Base-by-base conservation (phyloP, 495 filamentous ascomycete genomes). In the Haplographium delicatum region DNA sequence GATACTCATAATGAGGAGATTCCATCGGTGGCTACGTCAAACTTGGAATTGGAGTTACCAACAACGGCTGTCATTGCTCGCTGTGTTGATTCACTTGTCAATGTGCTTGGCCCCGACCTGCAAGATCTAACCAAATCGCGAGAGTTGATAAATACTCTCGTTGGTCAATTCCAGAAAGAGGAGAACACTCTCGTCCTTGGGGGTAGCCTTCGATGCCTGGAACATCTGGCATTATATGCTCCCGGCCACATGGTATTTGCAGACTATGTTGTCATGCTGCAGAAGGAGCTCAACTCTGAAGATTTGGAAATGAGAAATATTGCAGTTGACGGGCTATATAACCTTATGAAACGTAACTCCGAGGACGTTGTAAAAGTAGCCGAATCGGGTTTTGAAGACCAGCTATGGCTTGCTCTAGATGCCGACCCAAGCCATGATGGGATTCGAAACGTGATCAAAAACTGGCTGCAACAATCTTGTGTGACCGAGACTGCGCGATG, bases 81-180 rank as follows among this genome's bases (percentile, higher is more conserved):
- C 49, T 89, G 89, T 53, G 82, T 96, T n/a, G 91, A 99, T 63
- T 89, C 91, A 24, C 71, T 95, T 5, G 88, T 99, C 68, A 96
- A 96, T 58, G 93, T 97, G 13, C 78, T 99, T 6, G 93, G 93
- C 0, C 93, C 93, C 0, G 94, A 97, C 60, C 71, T 99, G 5
- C 93, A 97, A 65, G 93, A 97, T 53, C 83, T 91, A 54, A 79
- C 78, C n/a, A 96, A 95, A 67, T 85, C 88, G 4, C 77, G 93
- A 40, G 90, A 96, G 61, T 72, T 97, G 19, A 94, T 97, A 43
- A 72, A 96, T 50, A 95, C 84, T 0, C 78, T 97, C 1, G 82
- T 95, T 19, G 75, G 79, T 1, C 87, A 91, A 56, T 91, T 96
- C 62, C 82, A 88, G 50, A 70, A 80, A 16, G 94, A 99, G 62